These are phyloP conservation scores for Baffinella frigidus DNA, from an alignment of 208 protist genomes.

Conservation along the genomic window DNA sequence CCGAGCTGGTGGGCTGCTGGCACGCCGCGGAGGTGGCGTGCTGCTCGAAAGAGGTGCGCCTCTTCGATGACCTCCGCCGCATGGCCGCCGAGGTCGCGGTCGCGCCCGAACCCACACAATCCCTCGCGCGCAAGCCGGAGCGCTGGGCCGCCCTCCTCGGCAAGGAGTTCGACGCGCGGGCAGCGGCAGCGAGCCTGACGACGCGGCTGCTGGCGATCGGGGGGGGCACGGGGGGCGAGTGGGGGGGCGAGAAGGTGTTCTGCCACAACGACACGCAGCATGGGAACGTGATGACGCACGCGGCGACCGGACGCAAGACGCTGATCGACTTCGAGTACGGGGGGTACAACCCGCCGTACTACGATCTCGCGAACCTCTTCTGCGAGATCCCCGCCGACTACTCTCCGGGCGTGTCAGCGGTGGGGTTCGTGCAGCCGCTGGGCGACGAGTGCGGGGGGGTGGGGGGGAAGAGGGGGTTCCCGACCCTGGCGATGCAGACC, in stretches of 20 bases:
- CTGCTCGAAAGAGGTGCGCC: neutral
- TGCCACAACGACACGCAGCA: conserved; percentile 42
- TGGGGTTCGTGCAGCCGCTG: neutral
- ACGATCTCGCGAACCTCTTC: neutral
- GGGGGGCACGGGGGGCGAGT: neutral
- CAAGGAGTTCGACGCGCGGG: too few relatives aligned
- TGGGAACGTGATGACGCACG: neutral
- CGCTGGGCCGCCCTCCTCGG: too few relatives aligned
- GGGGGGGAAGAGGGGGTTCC: too few relatives aligned
- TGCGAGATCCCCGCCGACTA: conserved; percentile 38
- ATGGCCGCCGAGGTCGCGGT: too few relatives aligned
- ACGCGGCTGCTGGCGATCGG: too few relatives aligned
- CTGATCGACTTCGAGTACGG: conserved; percentile 46
- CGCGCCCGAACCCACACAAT: too few relatives aligned
- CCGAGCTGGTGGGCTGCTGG: neutral
- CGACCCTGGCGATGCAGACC: too few relatives aligned
- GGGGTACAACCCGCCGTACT: conserved; percentile 36
- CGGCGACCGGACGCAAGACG: neutral
- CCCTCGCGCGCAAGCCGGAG: too few relatives aligned
- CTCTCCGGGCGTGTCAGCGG: neutral
- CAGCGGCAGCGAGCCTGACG: too few relatives aligned
- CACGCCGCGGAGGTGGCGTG: neutral
- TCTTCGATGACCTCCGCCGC: neutral
- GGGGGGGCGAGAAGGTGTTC: neutral
- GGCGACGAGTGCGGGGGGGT: too few relatives aligned